phyloP scores from a whole-genome alignment of 83 land plant genomes.

The Picea abies region DNA sequence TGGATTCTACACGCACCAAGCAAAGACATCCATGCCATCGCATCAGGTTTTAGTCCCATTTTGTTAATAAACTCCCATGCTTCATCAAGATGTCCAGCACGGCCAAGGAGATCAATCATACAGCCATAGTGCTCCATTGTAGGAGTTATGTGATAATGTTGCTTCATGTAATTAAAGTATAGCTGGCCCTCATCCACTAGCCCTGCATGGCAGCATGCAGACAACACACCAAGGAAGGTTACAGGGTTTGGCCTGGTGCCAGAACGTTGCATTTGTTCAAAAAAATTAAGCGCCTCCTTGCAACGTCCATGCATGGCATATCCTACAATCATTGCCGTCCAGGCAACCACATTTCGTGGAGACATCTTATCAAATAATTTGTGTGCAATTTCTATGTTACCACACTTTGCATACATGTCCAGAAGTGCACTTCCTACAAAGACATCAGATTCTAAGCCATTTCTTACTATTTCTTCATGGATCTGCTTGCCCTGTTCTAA shows the following conservation, averaged over 20 bases:
- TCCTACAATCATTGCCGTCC: neutral
- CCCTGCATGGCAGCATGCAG: neutral
- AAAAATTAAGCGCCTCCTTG: neutral
- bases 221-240: neutral
- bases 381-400: neutral
- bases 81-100: too few relatives aligned
- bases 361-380: neutral
- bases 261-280: neutral
- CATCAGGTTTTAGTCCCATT: too few relatives aligned
- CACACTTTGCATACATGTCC: constrained; percentile 14
- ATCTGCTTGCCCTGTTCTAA: neutral
- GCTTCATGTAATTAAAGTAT: too few relatives aligned
- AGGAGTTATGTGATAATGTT: too few relatives aligned
- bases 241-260: neutral
- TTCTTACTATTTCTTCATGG: neutral
- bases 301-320: neutral
- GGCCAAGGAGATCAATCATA: too few relatives aligned
- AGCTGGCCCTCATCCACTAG: neutral
- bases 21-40: too few relatives aligned
- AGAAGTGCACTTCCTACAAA: constrained; percentile 5
- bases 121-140: too few relatives aligned
- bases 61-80: too few relatives aligned
- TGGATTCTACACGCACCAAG: too few relatives aligned
- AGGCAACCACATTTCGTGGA: neutral
- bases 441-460: neutral